Evolutionary conservation across 345 rosid species (phyloP), one percentile per base, ranked within the genome.

Genomic region (Hevea brasiliensis): DNA sequence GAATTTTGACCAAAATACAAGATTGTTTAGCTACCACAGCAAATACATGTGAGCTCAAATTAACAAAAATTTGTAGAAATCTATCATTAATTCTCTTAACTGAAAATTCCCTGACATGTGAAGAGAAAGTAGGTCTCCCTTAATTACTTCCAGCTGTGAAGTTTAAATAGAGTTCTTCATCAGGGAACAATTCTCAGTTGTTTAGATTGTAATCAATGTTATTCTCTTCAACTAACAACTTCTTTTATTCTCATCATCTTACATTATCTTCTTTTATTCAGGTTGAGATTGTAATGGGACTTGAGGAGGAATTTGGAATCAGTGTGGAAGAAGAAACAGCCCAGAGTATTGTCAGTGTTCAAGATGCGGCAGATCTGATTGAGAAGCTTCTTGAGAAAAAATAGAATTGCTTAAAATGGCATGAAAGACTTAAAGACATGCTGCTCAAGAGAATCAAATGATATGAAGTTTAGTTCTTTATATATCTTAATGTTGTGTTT

Each of bases 211-310:
- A 21, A 15, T 47, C 0, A 47, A 14, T 47, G 18, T 2, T 15
- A 47, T 14, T 14, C 51, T 4, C 4, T 3, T 47, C 15, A 47
- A 32, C 37, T 47, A 11, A 47, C 51, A 47, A 50, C 21, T 8
- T 65, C 27, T 10, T 2, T 9, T 7, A 24, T 18, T 41, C 17
- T 41, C 20, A 23, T 21, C 0, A 13, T 6, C 67, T 20, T 63
- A 10, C 32, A 26, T 56, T 6, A 44, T 59, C 1, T 15, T 47
- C 3, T 15, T 29, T 40, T n/a, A 20, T 54, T 55, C 74, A 90
- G 93, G 97, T 87, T 17, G 94, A 90, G 91, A 86, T 89, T 59
- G 91, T 88, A 69, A 92, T 89, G 92, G 88, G 87, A 40, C 85
- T 90, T 1, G 94, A 86, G 84, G 94, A 87, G 81, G 91, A 78